Percentiles rank a stretch among this genome's conserved stretches.
Evolutionary conservation across 768 basidiomycete species (phyloP).

Genomic region (Roridomyces roridus): DNA sequence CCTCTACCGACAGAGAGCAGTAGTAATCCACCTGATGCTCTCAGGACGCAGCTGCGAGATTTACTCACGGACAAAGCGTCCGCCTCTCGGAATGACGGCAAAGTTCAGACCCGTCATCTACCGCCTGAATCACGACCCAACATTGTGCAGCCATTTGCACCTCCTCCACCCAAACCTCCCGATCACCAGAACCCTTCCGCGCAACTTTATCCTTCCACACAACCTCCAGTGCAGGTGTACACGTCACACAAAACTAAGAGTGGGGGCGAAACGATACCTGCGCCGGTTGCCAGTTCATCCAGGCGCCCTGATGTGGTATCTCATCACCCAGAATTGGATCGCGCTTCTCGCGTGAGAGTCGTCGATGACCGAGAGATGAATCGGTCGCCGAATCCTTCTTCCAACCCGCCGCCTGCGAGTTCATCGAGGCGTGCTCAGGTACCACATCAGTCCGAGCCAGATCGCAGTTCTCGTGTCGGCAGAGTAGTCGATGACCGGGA

Average conservation of each 20-base stretch:
- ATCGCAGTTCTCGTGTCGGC: constrained; percentile 3
- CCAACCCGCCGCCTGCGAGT: neutral
- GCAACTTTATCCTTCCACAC: neutral
- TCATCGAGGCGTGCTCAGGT: constrained; percentile 9
- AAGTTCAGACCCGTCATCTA: neutral
- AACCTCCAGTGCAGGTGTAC: constrained; percentile 17
- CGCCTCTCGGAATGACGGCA: constrained; percentile 6
- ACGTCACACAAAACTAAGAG: no score
- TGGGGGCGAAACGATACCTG: no score
- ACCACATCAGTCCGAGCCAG: constrained; percentile 6
- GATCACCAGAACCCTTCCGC: constrained; percentile 4
- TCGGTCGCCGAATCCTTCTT: neutral
- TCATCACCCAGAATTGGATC: no score
- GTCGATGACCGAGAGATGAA: no score
- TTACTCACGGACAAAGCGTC: constrained; percentile 16
- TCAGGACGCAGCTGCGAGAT: constrained; percentile 15
- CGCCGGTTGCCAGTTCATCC: no score
- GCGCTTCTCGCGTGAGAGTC: no score
- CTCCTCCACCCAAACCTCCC: neutral
- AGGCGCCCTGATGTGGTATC: no score
- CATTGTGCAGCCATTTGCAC: neutral
- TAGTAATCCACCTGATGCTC: constrained; percentile 12
- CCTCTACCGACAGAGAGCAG: neutral
- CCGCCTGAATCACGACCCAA: neutral
- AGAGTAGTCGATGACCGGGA: constrained; percentile 3